phyloP scores from a whole-genome alignment of 805 yeast species.

The Clavispora phyllophila region DNA sequence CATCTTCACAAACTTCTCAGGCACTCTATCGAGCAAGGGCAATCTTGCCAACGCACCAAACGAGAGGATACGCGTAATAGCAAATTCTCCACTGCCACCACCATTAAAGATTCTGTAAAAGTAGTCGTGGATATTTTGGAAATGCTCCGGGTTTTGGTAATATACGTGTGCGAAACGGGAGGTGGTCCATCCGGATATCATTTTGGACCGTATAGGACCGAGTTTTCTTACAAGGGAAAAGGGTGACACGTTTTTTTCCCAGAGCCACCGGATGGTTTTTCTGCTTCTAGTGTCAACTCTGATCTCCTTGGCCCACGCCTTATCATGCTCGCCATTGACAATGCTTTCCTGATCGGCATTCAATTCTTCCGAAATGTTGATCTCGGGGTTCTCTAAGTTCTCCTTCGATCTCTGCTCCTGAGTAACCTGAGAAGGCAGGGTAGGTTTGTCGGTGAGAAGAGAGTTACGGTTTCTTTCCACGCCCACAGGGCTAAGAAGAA shows the following conservation, averaged over 20 bases:
- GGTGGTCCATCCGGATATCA: constrained; percentile 51
- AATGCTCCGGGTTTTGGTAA: constrained; percentile 25
- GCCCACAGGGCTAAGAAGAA: constrained; percentile 41
- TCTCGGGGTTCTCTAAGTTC: constrained; percentile 12
- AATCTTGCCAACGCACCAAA: constrained; percentile 54
- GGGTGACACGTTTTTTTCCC: constrained; percentile 55
- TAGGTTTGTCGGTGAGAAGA: constrained; percentile 17
- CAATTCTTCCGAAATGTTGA: constrained; percentile 13
- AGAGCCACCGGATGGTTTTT: constrained; percentile 35
- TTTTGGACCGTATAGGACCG: constrained; percentile 52
- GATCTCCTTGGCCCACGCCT: constrained; percentile 4
- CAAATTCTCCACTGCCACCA: constrained; percentile 61
- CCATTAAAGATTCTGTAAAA: constrained; percentile 49
- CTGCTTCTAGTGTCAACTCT: constrained; percentile 18
- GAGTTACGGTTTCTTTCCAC: constrained; percentile 33
- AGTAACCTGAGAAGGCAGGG: constrained; percentile 9
- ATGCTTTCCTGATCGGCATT: constrained; percentile 24
- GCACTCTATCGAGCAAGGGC: constrained; percentile 52
- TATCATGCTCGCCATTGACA: constrained; percentile 14
- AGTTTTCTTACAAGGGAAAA: constrained; percentile 43
- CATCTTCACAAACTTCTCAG: constrained; percentile 35
- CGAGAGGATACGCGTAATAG: constrained; percentile 53
- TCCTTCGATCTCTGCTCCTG: constrained; percentile 8
- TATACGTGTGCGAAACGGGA: constrained; percentile 40
- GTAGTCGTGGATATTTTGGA: constrained; percentile 47